Evolutionary conservation across 805 yeast genomes (phyloP).

Genomic region (Candida maesae): DNA sequence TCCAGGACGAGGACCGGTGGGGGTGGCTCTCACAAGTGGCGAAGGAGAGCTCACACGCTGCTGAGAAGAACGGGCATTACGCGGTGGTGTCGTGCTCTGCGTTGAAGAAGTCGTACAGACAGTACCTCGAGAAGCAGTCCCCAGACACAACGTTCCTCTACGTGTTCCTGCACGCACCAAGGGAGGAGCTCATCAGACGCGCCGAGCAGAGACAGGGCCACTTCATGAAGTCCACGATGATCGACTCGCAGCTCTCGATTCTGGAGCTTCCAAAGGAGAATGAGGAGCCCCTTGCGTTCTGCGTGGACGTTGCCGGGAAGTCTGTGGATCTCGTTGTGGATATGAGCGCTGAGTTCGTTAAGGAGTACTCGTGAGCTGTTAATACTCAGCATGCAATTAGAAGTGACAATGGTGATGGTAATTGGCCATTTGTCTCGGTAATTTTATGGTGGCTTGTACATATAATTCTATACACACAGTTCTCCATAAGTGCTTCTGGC

Average conservation of each 20-base stretch:
- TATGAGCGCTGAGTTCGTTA: constrained; percentile 12
- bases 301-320: constrained; percentile 30
- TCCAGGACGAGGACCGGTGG: constrained; percentile 90
- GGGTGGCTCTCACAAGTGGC: constrained; percentile 71
- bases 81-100: constrained; percentile 80
- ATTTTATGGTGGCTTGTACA: no score
- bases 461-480: no score
- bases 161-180: constrained; percentile 63
- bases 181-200: constrained; percentile 56
- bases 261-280: constrained; percentile 61
- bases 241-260: constrained; percentile 69
- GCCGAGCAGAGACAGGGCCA: constrained; percentile 68
- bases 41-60: constrained; percentile 34
- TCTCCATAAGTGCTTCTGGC: no score
- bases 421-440: no score
- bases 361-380: no score
- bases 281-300: constrained; percentile 29
- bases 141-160: constrained; percentile 46
- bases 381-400: no score
- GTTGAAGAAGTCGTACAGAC: constrained; percentile 71
- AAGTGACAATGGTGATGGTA: no score
- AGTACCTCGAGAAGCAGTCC: constrained; percentile 40
- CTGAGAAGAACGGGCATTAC: constrained; percentile 29
- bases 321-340: constrained; percentile 15
- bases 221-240: constrained; percentile 85